Base-by-base conservation (phyloP, 208 protist species). In the Trypanosoma congolense region DNA sequence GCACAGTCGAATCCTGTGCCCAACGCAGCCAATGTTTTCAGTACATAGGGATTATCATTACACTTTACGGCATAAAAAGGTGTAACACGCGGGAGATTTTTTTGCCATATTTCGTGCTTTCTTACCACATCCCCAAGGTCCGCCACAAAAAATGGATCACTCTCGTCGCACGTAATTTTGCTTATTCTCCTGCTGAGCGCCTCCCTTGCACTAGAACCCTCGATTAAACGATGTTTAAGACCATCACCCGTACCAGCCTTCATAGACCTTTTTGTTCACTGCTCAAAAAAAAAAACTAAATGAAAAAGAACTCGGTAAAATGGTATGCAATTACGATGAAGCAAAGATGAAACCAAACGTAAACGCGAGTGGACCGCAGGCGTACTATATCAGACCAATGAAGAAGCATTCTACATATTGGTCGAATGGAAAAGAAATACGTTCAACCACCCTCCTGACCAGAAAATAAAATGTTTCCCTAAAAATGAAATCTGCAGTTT, bases 31-130 rank as follows among this genome's bases (percentile, higher is more conserved):
- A 95, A 70, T 12, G 77, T 61, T 30, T 79, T 56, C 48, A 95
- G 57, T 33, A 93, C 53, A 4, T 55, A 53, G n/a, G 47, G 10
- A 16, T 64, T 58, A 28, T 75, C 74, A 55, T 95, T 95, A 56
- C 82, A 93, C 63, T 95, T 95, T 50, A 93, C 75, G 18, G 87
- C 87, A 35, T 90, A 95, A 74, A 74, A 65, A 8, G 86, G 83
- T 4, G 73, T 65, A 26, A 93, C 83, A 58, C 77, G 73, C 38
- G 87, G 87, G 29, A 93, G 63, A 47, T 45, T 53, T 45, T 73
- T 51, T 21, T 67, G 73, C 82, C 81, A 93, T 22, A 63, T 58
- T 26, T 65, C 67, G 64, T 87, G 75, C 68, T 90, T 77, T 55
- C 74, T 64, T 44, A 90, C 75, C 19, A 93, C 65, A 29, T 63